Base-by-base conservation (phyloP, 2,329 filamentous ascomycete genomes). In the Exophiala sp. region DNA sequence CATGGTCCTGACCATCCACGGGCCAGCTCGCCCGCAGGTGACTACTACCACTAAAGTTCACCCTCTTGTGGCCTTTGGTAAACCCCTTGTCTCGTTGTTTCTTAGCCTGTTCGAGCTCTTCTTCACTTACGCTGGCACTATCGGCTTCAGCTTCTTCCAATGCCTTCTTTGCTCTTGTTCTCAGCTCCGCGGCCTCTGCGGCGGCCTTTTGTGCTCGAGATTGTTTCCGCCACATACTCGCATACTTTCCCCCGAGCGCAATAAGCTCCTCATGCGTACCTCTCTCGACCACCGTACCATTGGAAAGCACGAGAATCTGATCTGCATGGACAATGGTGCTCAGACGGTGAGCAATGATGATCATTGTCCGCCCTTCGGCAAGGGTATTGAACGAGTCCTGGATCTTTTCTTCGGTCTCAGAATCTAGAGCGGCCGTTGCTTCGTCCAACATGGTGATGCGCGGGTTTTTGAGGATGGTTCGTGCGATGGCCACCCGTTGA, bases 381-480 rank as follows among this genome's bases (percentile, higher is more conserved):
- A 97, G 80, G 11, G 80, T 88, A 50, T 83, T 83, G 24, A 98
- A 79, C 29, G 90, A 89, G 52, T 85, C 80, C 68, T 96, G 90
- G 52, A 96, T 95, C 64, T 94, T 86, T 66, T 94, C 86, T 67
- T 96, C 90, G 0, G 90, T 96, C 58, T 93, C 87, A 0, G 88
- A 89, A 65, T 96, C 90, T 23, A 96, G 74, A 8, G 90, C 89
- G 27, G 90, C 91, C 1, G 89, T 96, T 10, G 90, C 90, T 69
- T 96, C 90, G 65, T 96, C 90, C 32, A 96, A 75, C 70, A 96
- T 85, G 64, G 95, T 95, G 63, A 96, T 90, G 44, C 85, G 83
- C 1, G 90, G 89, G 59, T 95, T 82, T 69, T 96, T 96, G 58
- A 96, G 76, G 57, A 96, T 93, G 0, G 90, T 95, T 46, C 90